These are phyloP conservation scores for Alternaria tenuissima DNA, from an alignment of 2,329 filamentous ascomycete species.

Conservation along the genomic window DNA sequence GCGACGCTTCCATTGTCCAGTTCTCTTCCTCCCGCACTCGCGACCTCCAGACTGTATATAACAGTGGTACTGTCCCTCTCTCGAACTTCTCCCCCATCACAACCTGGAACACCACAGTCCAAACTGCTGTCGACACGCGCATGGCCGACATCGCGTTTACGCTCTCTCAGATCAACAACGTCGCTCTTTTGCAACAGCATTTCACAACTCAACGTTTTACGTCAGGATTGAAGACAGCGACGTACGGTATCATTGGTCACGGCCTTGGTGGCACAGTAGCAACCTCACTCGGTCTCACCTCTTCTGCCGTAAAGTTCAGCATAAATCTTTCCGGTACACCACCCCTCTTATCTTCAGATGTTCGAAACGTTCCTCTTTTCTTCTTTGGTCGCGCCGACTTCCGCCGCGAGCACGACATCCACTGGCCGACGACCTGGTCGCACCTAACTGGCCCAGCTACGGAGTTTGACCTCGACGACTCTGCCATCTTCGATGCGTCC, in stretches of 20 bases:
- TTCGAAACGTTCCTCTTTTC: conserved; percentile 19
- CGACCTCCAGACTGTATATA: conserved; percentile 27
- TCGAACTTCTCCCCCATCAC: conserved; percentile 24
- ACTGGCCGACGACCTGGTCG: conserved; percentile 72
- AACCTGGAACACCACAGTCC: conserved; percentile 26
- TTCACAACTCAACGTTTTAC: conserved; percentile 27
- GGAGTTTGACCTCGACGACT: conserved; percentile 34
- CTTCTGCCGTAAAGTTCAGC: conserved; percentile 18
- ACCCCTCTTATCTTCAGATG: conserved; percentile 15
- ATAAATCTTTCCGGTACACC: conserved; percentile 39
- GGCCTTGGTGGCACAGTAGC: conserved; percentile 41
- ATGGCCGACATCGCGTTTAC: conserved; percentile 30
- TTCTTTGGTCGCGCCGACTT: conserved; percentile 71
- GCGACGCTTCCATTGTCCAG: conserved; percentile 57
- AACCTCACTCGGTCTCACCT: conserved; percentile 22
- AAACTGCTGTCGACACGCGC: conserved; percentile 23
- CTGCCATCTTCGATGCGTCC: conserved; percentile 32
- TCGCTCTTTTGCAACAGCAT: conserved; percentile 5
- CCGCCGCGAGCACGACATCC: conserved; percentile 93
- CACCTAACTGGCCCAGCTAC: conserved; percentile 26
- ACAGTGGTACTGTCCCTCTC: conserved; percentile 27
- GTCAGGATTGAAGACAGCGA: conserved; percentile 9
- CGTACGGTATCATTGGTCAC: conserved; percentile 34
- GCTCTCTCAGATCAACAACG: conserved; percentile 19
- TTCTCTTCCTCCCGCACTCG: conserved; percentile 37